These are phyloP conservation scores for Aspergillus baeticus DNA, from an alignment of 495 filamentous ascomycete genomes.

Conservation along the genomic window DNA sequence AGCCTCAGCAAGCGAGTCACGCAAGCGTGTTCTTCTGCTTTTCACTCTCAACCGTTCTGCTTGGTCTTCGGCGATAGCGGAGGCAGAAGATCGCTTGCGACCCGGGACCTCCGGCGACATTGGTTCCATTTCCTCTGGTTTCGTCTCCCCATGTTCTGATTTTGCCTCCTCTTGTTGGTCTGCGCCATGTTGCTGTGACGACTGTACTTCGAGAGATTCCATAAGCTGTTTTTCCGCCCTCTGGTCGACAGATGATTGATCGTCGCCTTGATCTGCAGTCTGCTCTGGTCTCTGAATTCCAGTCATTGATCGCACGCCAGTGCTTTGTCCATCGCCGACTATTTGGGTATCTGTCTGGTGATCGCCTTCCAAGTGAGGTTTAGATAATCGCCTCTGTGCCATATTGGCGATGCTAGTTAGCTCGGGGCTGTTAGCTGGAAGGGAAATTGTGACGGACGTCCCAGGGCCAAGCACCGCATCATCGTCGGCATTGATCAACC, in stretches of 20 bases:
- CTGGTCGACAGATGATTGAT: slow-evolving; percentile 42
- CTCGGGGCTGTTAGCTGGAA: slow-evolving; percentile 30
- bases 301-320: slow-evolving; percentile 6
- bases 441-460: slow-evolving; percentile 33
- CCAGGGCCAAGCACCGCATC: slow-evolving; percentile 36
- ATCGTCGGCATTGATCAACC: slow-evolving; percentile 45
- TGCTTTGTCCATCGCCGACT: slow-evolving; percentile 9
- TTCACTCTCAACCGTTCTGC: slow-evolving; percentile 64
- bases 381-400: slow-evolving; percentile 13
- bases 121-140: slow-evolving; percentile 29
- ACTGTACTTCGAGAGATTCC: slow-evolving; percentile 39
- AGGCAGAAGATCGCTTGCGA: slow-evolving; percentile 52
- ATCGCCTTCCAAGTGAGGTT: slow-evolving; percentile 16
- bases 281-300: slow-evolving; percentile 16
- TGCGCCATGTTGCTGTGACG: slow-evolving; percentile 22
- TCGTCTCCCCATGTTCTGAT: slow-evolving; percentile 23
- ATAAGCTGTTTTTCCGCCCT: slow-evolving; percentile 43
- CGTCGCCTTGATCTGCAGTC: slow-evolving; percentile 28
- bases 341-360: slow-evolving; percentile 17
- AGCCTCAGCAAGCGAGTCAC: slow-evolving; percentile 65
- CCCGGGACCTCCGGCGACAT: slow-evolving; percentile 27
- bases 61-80: slow-evolving; percentile 48
- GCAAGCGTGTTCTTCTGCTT: slow-evolving; percentile 79
- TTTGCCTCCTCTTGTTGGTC: slow-evolving; percentile 24
- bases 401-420: slow-evolving; percentile 15